Evolutionary conservation across 345 rosid species (phyloP), one percentile per base, ranked within the genome.

Genomic region (Linum usitatissimum): DNA sequence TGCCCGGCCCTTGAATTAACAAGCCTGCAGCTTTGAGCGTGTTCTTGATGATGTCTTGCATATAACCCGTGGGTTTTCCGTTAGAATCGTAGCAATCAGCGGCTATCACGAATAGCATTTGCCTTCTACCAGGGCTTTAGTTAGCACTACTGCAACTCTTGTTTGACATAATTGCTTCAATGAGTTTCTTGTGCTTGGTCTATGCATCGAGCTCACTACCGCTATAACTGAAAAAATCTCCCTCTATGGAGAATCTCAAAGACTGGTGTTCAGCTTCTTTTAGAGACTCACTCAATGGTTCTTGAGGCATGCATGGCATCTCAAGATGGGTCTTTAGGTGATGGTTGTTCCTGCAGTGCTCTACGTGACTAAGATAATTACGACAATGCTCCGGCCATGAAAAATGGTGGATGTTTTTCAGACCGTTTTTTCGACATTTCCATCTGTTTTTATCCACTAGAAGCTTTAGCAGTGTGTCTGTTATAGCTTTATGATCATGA

Each of bases 261-360:
- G 96, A 91, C 51, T 86, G 77, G 76, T 91, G 95, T 62, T 86
- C 92, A 3, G 85, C 84, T 60, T 83, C 98, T 64, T 73, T 81
- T 31, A 91, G 73, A 40, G 98, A 91, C 70, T 91, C 95, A 59
- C 96, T 88, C 84, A 83, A 78, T 14, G 88, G 90, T 69, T 90
- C 97, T 78, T 87, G 85, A 34, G 85, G 92, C 71, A 72, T 68
- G 70, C 78, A 77, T 79, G 80, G 70, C 65, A 85, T 86, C 68
- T 83, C 78, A 54, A 85, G 84, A 63, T 72, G 85, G 34, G 72
- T 68, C n/a, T 83, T 85, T 40, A 88, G 90, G 28, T 23, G 28
- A 70, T 90, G 87, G 73, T 87, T 86, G 65, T 75, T 85, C 69
- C 88, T 80, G 75, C 89, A 86, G 78, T 84, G 84, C 71, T 84